Evolutionary conservation across 1,284 basidiomycete genomes (phyloP).

Genomic region (Hymenochaete sp.): DNA sequence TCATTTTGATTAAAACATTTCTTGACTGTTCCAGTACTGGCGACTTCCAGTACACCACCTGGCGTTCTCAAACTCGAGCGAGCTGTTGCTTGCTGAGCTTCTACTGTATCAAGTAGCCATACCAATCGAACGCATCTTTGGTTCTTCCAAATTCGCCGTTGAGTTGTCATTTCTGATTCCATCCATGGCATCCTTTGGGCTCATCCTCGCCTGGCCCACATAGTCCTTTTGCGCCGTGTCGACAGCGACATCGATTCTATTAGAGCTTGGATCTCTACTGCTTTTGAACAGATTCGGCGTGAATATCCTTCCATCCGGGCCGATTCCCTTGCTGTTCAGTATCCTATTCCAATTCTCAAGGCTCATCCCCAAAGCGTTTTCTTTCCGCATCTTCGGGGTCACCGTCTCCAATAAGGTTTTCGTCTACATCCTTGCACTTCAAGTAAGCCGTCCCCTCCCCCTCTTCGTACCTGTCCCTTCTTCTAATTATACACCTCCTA

Average conservation of each 20-base stretch:
- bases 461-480: constrained; percentile 6
- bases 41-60: constrained; percentile 68
- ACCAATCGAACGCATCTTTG: constrained; percentile 78
- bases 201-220: constrained; percentile 3
- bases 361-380: constrained; percentile 69
- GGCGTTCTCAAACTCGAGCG: constrained; percentile 77
- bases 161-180: constrained; percentile 26
- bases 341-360: constrained; percentile 76
- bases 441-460: constrained; percentile 35
- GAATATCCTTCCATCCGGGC: constrained; percentile 69
- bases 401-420: constrained; percentile 68
- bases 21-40: constrained; percentile 67
- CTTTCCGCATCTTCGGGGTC: constrained; percentile 68
- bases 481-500: not conserved
- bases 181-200: constrained; percentile 3
- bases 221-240: constrained; percentile 73
- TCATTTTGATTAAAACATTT: not conserved
- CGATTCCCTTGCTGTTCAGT: constrained; percentile 61
- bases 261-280: constrained; percentile 58
- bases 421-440: constrained; percentile 56
- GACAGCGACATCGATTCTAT: constrained; percentile 52
- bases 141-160: constrained; percentile 83
- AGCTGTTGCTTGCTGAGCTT: constrained; percentile 72
- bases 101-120: constrained; percentile 68
- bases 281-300: constrained; percentile 56